Evolutionary conservation across 441 rosid species (phyloP), one percentile per base, ranked within the genome.

Genomic region (Brassica balearica): DNA sequence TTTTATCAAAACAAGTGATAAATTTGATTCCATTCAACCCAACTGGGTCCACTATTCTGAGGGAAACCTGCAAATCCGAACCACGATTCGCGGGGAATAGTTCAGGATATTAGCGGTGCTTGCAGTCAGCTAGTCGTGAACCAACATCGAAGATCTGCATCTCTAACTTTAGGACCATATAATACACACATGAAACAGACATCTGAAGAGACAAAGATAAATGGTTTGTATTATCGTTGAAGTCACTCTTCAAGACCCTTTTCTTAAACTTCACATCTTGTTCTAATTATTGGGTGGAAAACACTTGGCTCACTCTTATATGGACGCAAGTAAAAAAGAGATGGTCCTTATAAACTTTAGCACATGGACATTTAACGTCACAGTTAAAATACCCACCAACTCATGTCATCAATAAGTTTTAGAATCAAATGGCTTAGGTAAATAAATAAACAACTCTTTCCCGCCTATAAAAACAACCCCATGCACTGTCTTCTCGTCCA

Each of bases 121-220:
- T 94, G 99, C 58, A 96, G 99, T 65, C 99, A 94, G 90, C 85
- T 96, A 79, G 99, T 92, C 32, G 90, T 94, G 59, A 85, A 84
- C 76, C 85, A 80, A 65, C 59, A 53, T 15, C 6, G 22, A 53
- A 53, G 22, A 53, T 53, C 20, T 53, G 20, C 78, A 75, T 29
- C 75, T 83, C 51, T 84, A 79, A 87, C 62, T 19, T 58, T 8
- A 58, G 62, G 62, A 58, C 62, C 62, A 19, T 15, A 8, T 38
- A 19, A 8, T 38, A 19, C 62, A 15, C 17, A 58, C 62, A 68
- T 60, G 73, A 60, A 48, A 78, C 65, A 32, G 70, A 68, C 74
- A 68, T 72, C 41, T 72, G 15, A 46, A 72, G 59, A 61, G 75
- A 72, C 69, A 19, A 69, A 58, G 36, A 59, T 41, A 23, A 8